Evolutionary conservation across 208 protist genomes (phyloP).

Genomic region (Porcisia hertigi): DNA sequence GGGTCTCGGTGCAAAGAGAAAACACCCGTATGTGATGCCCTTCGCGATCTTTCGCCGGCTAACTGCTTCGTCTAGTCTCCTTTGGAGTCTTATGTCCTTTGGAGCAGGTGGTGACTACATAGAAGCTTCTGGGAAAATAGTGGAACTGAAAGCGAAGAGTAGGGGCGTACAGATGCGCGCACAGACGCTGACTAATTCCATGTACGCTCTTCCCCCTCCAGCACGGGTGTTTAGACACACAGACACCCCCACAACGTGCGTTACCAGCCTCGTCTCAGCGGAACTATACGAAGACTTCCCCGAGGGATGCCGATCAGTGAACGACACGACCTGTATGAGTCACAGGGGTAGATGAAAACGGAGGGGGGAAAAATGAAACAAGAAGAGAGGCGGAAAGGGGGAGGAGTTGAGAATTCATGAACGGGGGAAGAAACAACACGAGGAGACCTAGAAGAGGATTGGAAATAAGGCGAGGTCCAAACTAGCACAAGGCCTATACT

Average conservation of each 20-base stretch:
- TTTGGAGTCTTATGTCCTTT: not conserved
- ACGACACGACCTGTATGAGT: not conserved
- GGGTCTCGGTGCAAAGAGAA: not conserved
- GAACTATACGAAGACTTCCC: conserved; percentile 4
- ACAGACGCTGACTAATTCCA: not conserved
- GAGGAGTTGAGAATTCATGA: not conserved
- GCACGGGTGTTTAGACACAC: not conserved
- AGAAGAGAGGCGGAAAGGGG: not conserved
- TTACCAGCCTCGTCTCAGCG: not conserved
- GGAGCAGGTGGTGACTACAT: not conserved
- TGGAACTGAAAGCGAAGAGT: not conserved
- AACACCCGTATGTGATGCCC: not conserved
- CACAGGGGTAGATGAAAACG: not conserved
- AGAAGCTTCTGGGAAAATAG: not conserved
- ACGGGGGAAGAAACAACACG: not conserved
- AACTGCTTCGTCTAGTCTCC: not conserved
- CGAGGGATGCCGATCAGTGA: not conserved
- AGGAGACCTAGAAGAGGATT: not conserved
- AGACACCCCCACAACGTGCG: not conserved
- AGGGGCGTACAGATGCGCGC: not conserved
- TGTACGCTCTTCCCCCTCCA: not conserved
- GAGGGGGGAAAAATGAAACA: not conserved
- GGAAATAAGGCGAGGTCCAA: not conserved
- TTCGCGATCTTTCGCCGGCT: not conserved
- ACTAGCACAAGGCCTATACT: not conserved